Percentiles rank a stretch among this genome's conserved stretches.
phyloP scores from a whole-genome alignment of 441 rosid genomes.

The Gossypium lobatum region DNA sequence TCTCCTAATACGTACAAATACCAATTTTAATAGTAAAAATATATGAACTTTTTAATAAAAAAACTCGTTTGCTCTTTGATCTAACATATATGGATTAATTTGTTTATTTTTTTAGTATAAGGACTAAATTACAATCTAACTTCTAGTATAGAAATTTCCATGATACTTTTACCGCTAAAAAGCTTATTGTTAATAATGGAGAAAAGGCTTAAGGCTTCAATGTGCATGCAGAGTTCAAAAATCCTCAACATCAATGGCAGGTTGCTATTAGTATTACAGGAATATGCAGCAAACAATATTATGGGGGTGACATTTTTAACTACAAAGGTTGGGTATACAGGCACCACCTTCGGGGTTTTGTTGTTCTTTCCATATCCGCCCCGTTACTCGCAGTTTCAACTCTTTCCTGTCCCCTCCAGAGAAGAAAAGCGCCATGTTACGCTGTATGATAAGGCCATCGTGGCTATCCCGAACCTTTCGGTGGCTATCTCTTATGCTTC shows the following conservation, averaged over 20 bases:
- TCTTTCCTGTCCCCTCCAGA: conserved; percentile 97
- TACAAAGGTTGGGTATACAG: conserved; percentile 81
- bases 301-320: conserved; percentile 14
- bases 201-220: conserved; percentile 8
- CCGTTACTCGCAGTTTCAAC: conserved; percentile 81
- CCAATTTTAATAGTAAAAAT: too few species aligned
- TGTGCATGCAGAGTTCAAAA: conserved; percentile 19
- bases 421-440: conserved; percentile 95
- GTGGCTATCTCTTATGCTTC: conserved; percentile 90
- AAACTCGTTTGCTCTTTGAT: too few species aligned
- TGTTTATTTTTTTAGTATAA: too few species aligned
- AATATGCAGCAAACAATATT: conserved; percentile 12
- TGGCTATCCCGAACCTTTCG: conserved; percentile 94
- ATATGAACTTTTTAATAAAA: too few species aligned
- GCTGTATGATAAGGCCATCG: conserved; percentile 86
- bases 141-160: too few species aligned
- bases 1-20: too few species aligned
- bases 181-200: not conserved
- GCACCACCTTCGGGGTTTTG: conserved; percentile 80
- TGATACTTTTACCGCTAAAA: not conserved
- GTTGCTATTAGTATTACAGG: conserved; percentile 19
- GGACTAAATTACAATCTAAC: too few species aligned
- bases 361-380: conserved; percentile 95
- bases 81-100: too few species aligned
- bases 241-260: conserved; percentile 18